phyloP scores from a whole-genome alignment of 2,329 filamentous ascomycete genomes.

The Colletotrichum agaves region DNA sequence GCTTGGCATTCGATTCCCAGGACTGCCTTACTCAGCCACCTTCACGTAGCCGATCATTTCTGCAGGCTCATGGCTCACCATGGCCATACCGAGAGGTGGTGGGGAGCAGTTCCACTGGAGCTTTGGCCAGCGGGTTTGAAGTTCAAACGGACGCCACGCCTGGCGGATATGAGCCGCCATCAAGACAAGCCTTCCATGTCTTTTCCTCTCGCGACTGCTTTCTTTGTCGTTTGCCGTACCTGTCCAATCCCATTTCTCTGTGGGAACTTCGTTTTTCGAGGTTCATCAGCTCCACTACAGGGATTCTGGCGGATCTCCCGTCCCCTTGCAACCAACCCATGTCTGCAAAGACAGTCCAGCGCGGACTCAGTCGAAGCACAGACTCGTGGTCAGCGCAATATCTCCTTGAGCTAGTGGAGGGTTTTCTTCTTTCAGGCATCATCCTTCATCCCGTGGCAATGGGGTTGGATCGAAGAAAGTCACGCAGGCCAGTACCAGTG shows the following conservation, averaged over 20 bases:
- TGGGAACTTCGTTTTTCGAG: constrained; percentile 30
- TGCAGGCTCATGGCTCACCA: constrained; percentile 4
- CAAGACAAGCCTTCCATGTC: constrained; percentile 1
- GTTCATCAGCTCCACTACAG: constrained; percentile 33
- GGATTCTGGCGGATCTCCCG: constrained; percentile 25
- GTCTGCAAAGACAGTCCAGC: constrained; percentile 17
- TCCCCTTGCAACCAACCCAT: constrained; percentile 30
- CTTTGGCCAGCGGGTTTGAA: neutral
- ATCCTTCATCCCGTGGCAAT: constrained; percentile 19
- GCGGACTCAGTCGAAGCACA: constrained; percentile 1
- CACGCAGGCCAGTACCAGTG: constrained; percentile 25
- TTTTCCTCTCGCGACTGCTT: constrained; percentile 16
- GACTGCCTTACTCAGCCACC: constrained; percentile 9
- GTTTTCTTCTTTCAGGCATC: constrained; percentile 31
- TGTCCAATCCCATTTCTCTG: constrained; percentile 6
- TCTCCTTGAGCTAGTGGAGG: constrained; percentile 1
- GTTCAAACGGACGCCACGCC: constrained; percentile 26
- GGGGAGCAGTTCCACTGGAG: constrained; percentile 19
- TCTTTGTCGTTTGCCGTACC: constrained; percentile 28
- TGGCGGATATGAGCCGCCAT: constrained; percentile 15
- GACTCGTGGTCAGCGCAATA: neutral
- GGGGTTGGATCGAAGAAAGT: constrained; percentile 19
- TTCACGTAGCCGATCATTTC: constrained; percentile 13
- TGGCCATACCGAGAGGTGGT: constrained; percentile 28
- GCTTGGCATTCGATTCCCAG: constrained; percentile 17